A percentile compares a stretch with the other conserved stretches of the same genome.
Conservation (phyloP, 2,329 filamentous ascomycete genomes). For the Metarhizium album region DNA sequence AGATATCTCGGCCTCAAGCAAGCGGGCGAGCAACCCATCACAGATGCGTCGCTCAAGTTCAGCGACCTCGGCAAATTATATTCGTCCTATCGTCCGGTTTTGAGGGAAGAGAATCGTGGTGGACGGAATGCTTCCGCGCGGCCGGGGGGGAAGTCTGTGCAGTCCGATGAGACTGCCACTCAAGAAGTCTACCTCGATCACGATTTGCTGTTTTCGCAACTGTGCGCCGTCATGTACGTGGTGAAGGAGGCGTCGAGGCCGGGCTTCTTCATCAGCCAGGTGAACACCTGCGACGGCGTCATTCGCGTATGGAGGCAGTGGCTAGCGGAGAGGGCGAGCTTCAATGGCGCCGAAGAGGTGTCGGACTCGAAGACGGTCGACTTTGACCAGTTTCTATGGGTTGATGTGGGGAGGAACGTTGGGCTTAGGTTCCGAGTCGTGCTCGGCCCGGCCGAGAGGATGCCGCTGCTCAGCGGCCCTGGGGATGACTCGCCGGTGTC, state of each 20-base stretch:
- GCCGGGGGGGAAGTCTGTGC: too few relatives aligned
- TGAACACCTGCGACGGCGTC: constrained; percentile 44
- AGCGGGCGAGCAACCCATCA: constrained; percentile 6
- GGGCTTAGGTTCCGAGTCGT: constrained; percentile 57
- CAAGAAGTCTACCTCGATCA: constrained; percentile 56
- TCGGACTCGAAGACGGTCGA: constrained; percentile 1
- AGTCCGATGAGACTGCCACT: constrained; percentile 25
- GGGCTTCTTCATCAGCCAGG: constrained; percentile 38
- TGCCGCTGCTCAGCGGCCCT: constrained; percentile 42
- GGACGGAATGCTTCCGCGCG: too few relatives aligned
- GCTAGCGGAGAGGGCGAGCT: constrained; percentile 38
- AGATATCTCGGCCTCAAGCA: constrained; percentile 49
- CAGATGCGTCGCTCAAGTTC: constrained; percentile 13
- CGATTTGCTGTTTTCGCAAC: constrained; percentile 63
- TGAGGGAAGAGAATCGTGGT: too few relatives aligned
- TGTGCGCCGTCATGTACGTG: constrained; percentile 57
- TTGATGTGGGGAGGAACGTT: constrained; percentile 49
- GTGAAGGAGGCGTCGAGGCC: constrained; percentile 52
- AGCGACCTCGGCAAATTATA: neutral
- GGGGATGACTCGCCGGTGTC: constrained; percentile 57
- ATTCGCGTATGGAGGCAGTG: constrained; percentile 64
- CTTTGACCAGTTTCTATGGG: constrained; percentile 49
- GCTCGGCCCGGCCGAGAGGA: constrained; percentile 21
- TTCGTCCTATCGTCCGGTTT: too few relatives aligned
- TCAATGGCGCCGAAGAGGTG: neutral